Conservation (phyloP, 1,139 yeast genomes). For the Suhomyces guaymorum region DNA sequence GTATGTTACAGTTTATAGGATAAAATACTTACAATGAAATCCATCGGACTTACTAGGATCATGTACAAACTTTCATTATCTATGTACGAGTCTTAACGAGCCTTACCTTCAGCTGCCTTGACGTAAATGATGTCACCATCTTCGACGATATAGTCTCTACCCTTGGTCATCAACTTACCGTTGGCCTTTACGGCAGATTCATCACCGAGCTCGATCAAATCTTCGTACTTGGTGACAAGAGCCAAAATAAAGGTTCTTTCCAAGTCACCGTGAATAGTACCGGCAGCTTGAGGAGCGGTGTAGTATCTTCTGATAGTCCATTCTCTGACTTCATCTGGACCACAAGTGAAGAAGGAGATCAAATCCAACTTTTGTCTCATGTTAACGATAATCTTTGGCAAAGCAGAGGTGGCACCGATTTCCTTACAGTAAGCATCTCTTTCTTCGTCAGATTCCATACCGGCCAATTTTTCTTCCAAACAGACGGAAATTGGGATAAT, state of each 20-base stretch:
- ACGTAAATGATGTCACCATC: conserved; percentile 86
- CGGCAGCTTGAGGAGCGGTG: conserved; percentile 88
- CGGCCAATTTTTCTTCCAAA: conserved; percentile 89
- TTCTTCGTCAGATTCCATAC: conserved; percentile 87
- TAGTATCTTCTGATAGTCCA: conserved; percentile 87
- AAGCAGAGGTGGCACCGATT: conserved; percentile 79
- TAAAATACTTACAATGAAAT: no score
- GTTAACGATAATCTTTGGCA: conserved; percentile 82
- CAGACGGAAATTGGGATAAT: conserved; percentile 93
- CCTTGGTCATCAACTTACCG: conserved; percentile 91
- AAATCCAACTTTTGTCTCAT: conserved; percentile 84
- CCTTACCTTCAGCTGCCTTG: conserved; percentile 96
- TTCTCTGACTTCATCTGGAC: conserved; percentile 85
- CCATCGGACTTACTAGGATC: no score
- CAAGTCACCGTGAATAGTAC: conserved; percentile 72
- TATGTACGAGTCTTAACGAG: conserved; percentile 46
- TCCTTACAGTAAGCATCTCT: conserved; percentile 87
- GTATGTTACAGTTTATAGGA: no score
- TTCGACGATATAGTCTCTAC: conserved; percentile 94
- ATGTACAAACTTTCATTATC: conserved; percentile 7
- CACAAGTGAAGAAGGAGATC: conserved; percentile 83
- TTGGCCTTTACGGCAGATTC: conserved; percentile 87
- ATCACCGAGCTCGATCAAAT: conserved; percentile 76
- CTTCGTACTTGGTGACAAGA: conserved; percentile 49
- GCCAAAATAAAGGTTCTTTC: conserved; percentile 53